Evolutionary conservation across 805 yeast genomes (phyloP), one percentile per base, ranked within the genome.

Genomic region (Saccharomycopsis oosterbeekiorum): DNA sequence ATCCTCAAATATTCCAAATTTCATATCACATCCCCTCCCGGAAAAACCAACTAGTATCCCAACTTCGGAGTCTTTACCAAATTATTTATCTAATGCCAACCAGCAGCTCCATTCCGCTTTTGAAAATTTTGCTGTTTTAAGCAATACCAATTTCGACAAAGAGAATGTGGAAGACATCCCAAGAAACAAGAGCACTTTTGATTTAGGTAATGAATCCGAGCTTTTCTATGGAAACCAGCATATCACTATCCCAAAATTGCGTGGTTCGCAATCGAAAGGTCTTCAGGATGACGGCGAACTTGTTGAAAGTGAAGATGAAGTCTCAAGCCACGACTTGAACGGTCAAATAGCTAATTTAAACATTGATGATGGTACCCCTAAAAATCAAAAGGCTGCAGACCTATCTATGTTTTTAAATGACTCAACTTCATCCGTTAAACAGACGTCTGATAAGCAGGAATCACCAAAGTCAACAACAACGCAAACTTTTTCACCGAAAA

Each of bases 1-100:
- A 4, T 29, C 54, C 36, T 56, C 56, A 55, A 40, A 29, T 42
- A 26, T 50, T 56, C 24, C 55, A 41, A 14, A 59, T 55, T 55
- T 59, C 58, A 17, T 37, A 41, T 19, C 56, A 55, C 47, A 64
- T 41, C 66, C 66, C 2, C 50, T 64, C 14, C 66, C 66, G 4
- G 65, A 65, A 6, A 64, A 62, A 62, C 66, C 66, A 4, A 14
- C 19, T 4, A 59, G 55, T 43, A 24, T 62, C 14, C 65, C 66
- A 14, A 50, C 58, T 14, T 58, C 61, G 19, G 66, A 62, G 11
- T 62, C 64, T 5, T 56, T 41, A 26, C 37, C 39, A 34, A 56
- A 42, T 17, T 40, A 56, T 24, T 42, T 39, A n/a, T 40, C 55
- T n/a, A 55, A n/a, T 39, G 41, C 17, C 8, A 24, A 24, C 5